Percentiles rank a stretch among this genome's conserved stretches.
Conservation (phyloP, 345 rosid species). For the Eucalyptus urophylla region DNA sequence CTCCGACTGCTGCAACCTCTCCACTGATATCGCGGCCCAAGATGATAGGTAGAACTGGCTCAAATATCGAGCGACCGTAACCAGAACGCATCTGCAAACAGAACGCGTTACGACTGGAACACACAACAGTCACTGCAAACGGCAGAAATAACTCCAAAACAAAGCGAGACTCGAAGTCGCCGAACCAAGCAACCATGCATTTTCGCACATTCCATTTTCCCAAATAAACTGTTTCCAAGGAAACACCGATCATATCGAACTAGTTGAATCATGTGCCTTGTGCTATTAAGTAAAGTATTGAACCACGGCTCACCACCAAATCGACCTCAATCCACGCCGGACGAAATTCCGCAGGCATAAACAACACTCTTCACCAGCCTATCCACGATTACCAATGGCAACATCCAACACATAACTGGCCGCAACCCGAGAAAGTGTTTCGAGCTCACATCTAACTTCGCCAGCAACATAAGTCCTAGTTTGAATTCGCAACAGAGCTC, state of each 20-base stretch:
- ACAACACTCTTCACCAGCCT: background rate
- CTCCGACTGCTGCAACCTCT: conserved; percentile 76
- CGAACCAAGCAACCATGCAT: background rate
- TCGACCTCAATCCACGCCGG: background rate
- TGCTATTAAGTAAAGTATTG: background rate
- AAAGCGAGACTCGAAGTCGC: background rate
- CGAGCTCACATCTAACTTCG: background rate
- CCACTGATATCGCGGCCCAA: conserved; percentile 94
- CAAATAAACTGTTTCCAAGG: background rate
- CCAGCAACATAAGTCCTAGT: background rate
- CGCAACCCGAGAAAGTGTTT: background rate
- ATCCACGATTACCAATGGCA: background rate
- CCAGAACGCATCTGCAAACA: conserved; percentile 83
- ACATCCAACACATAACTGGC: background rate
- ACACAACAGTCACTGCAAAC: background rate
- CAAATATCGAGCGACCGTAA: conserved; percentile 87
- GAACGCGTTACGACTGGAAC: background rate
- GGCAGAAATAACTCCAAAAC: background rate
- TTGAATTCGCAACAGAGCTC: background rate
- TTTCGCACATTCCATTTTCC: background rate
- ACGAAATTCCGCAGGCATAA: background rate
- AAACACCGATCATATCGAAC: background rate
- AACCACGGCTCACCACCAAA: background rate
- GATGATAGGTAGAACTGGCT: conserved; percentile 79
- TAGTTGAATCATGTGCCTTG: background rate